A percentile compares a stretch with the other conserved stretches of the same genome.
These are phyloP conservation scores for Apiospora koreana DNA, from an alignment of 2,329 filamentous ascomycete species.

Conservation along the genomic window DNA sequence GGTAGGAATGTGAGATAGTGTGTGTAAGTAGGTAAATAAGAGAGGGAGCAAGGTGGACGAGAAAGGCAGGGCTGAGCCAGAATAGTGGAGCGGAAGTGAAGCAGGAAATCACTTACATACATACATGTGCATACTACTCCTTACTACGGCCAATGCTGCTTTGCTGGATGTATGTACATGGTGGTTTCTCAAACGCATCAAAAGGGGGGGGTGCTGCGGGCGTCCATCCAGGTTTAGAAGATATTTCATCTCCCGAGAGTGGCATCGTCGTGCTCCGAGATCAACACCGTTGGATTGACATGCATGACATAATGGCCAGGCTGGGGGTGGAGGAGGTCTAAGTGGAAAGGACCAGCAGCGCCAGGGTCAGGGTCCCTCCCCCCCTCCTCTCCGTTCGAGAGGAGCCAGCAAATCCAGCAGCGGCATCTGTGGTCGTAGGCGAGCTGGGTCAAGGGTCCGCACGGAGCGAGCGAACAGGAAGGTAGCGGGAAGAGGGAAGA, in stretches of 20 bases:
- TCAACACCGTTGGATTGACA: constrained; percentile 4
- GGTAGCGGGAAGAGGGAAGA: not conserved
- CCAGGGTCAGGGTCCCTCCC: not conserved
- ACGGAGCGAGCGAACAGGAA: not conserved
- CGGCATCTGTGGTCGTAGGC: not conserved
- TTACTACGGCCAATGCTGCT: too few relatives aligned
- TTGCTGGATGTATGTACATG: not conserved
- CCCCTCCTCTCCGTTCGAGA: not conserved
- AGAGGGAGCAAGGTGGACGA: not conserved
- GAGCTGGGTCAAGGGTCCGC: not conserved
- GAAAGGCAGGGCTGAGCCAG: not conserved
- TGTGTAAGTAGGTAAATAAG: not conserved
- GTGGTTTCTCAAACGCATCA: not conserved
- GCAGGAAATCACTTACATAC: not conserved
- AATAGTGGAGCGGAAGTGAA: not conserved
- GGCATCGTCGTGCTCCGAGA: constrained; percentile 5
- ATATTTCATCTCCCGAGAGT: constrained; percentile 6
- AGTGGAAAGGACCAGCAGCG: not conserved
- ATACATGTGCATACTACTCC: not conserved
- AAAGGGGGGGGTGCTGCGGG: not conserved
- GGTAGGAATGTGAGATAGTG: not conserved
- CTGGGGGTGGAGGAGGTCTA: constrained; percentile 6
- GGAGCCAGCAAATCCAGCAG: constrained; percentile 6
- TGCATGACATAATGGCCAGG: constrained; percentile 9
- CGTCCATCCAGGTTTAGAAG: not conserved